phyloP scores from a whole-genome alignment of 164 flowering plant genomes.

The Malania oleifera region DNA sequence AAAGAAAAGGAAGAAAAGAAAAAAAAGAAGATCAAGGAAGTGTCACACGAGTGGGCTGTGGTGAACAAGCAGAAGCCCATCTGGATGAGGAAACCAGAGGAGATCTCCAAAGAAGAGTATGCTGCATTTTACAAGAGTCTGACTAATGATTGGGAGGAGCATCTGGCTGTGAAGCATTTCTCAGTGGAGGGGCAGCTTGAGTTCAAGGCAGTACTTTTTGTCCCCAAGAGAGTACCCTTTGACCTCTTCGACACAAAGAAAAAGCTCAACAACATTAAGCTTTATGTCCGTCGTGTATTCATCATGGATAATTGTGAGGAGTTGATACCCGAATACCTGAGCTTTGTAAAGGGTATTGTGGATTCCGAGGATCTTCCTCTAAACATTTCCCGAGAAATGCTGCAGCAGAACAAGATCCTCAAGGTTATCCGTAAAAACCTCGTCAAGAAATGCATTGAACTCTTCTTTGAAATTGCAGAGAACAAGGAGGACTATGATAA shows the following conservation, averaged over 20 bases:
- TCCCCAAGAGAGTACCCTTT: conserved; percentile 1
- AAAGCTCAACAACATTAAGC: conserved; percentile 10
- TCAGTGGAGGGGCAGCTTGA: not conserved
- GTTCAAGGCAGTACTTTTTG: conserved; percentile 1
- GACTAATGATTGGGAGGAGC: conserved; percentile 1
- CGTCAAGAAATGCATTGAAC: conserved; percentile 8
- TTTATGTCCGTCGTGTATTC: conserved; percentile 8
- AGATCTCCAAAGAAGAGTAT: conserved; percentile 8
- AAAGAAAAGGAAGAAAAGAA: conserved; percentile 10
- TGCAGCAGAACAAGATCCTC: conserved; percentile 7
- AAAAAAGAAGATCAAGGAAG: conserved; percentile 10
- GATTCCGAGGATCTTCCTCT: conserved; percentile 11
- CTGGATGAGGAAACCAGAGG: conserved; percentile 10
- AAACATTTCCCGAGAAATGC: conserved; percentile 8
- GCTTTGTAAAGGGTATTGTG: conserved; percentile 8
- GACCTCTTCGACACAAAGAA: conserved; percentile 8
- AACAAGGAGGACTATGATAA: conserved; percentile 7
- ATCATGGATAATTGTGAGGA: conserved; percentile 11
- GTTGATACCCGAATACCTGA: conserved; percentile 7
- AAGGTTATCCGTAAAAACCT: conserved; percentile 10
- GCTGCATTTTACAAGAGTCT: conserved; percentile 10
- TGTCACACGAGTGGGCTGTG: conserved; percentile 6
- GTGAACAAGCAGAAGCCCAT: conserved; percentile 10
- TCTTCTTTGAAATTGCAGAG: conserved; percentile 10
- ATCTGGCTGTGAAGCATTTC: conserved; percentile 3